These are phyloP conservation scores for Aspergillus sp. DNA, from an alignment of 2,329 filamentous ascomycete species.

Conservation along the genomic window DNA sequence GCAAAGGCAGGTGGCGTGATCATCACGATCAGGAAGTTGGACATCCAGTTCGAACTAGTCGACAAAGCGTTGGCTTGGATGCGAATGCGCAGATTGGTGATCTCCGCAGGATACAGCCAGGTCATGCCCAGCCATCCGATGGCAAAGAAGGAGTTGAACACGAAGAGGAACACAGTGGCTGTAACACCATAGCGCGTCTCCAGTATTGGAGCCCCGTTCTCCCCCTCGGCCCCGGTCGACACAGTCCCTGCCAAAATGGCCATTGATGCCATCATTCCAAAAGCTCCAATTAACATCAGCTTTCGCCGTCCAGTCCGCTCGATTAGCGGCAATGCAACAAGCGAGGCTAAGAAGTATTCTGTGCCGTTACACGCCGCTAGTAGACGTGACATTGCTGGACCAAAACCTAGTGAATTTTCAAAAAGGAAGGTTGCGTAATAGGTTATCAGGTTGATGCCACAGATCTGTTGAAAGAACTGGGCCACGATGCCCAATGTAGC, in stretches of 20 bases:
- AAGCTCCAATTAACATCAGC: conserved; percentile 27
- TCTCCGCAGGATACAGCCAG: conserved; percentile 51
- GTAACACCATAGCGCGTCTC: conserved; percentile 5
- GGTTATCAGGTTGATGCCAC: conserved; percentile 31
- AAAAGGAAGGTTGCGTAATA: conserved; percentile 23
- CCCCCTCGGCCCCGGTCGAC: neutral
- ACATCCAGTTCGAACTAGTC: conserved; percentile 59
- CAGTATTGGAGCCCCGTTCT: conserved; percentile 1
- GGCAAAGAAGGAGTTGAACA: conserved; percentile 66
- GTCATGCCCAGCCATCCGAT: conserved; percentile 62
- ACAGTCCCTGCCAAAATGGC: conserved; percentile 2
- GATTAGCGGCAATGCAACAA: conserved; percentile 21
- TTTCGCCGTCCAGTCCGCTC: conserved; percentile 41
- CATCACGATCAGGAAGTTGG: conserved; percentile 67
- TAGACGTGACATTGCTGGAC: conserved; percentile 3
- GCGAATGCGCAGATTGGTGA: conserved; percentile 55
- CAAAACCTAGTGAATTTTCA: conserved; percentile 8
- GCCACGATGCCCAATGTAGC: conserved; percentile 23
- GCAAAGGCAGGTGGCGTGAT: conserved; percentile 61
- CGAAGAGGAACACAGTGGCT: conserved; percentile 48
- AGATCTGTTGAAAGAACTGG: conserved; percentile 29
- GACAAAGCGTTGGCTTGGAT: conserved; percentile 63
- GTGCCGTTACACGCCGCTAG: conserved; percentile 25
- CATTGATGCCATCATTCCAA: conserved; percentile 7
- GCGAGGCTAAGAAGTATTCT: conserved; percentile 22